Percentiles rank a stretch among this genome's conserved stretches.
These are phyloP conservation scores for Funneliformis mosseae DNA, from an alignment of 192 early-diverging fungal genomes.

Conservation along the genomic window DNA sequence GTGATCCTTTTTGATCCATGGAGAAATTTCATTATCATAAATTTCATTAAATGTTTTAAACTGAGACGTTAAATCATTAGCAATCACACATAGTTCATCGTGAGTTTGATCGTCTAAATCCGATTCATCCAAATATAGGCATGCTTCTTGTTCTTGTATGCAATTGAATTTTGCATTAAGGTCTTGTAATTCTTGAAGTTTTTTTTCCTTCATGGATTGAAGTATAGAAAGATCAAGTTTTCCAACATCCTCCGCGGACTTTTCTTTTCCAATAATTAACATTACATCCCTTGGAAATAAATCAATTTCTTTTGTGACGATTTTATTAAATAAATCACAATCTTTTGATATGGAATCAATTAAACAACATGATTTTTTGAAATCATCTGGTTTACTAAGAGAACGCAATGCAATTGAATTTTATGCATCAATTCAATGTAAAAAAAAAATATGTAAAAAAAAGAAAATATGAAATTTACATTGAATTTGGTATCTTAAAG, in stretches of 20 bases:
- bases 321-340: neutral
- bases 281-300: slow-evolving; percentile 17
- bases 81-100: neutral
- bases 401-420: neutral
- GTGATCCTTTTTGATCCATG: slow-evolving; percentile 2
- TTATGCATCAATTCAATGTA: too few relatives aligned
- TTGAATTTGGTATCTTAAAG: neutral
- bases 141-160: neutral
- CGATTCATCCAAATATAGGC: neutral
- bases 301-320: slow-evolving; percentile 4
- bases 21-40: slow-evolving; percentile 6
- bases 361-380: slow-evolving; percentile 10
- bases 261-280: neutral
- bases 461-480: neutral
- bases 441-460: neutral
- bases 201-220: neutral
- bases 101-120: neutral
- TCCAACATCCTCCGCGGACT: neutral
- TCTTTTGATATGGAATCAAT: slow-evolving; percentile 14
- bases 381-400: neutral
- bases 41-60: neutral
- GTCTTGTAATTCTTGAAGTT: neutral
- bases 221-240: slow-evolving; percentile 13
- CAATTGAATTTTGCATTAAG: neutral
- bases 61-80: neutral